Base-by-base conservation (phyloP, 148 eudicot species). In the Heliosperma pusillum region DNA sequence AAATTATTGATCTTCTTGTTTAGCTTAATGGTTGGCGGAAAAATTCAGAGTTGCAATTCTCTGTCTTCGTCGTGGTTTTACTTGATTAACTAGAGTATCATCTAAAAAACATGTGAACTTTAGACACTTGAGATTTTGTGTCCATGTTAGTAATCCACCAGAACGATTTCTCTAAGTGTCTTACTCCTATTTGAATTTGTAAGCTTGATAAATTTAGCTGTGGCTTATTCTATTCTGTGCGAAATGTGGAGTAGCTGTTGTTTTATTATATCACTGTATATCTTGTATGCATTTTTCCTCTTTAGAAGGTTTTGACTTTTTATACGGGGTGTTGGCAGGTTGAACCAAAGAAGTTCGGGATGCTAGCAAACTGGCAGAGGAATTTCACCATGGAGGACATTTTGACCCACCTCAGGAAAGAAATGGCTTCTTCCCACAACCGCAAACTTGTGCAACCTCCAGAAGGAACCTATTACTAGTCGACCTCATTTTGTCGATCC, bases 361-460 rank as follows among this genome's bases (percentile, higher is more conserved):
- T 87, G 86, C 78, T 87, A 45, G 66, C 82, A 16, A 87, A 85
- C 70, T 87, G 90, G 90, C 88, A 85, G 78, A 63, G 90, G 33
- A 4, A 30, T 66, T 30, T 53, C 69, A 75, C 33, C 30, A 70
- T 29, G 55, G 47, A 71, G 50, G 4, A 27, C 36, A 21, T 26
- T 26, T 56, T 33, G 3, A 68, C 10, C 20, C 26, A 55, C 36
- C 36, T 40, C 22, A 30, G 42, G 12, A 45, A 69, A 56, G 33
- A 30, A 30, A 30, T 30, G 33, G 84, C 85, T 1, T 72, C 80
- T n/a, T 80, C 83, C 52, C 79, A 85, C 57, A 87, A 85, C 83
- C 88, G 88, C 24, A 87, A 85, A 74, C 90, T 87, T 10, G 85
- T 85, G 61, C 90, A 85, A 72, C 90, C 90, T 63, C 88, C 88